Evolutionary conservation across 2,329 filamentous ascomycete species (phyloP), one percentile per base, ranked within the genome.

Genomic region (Cercospora sesami): DNA sequence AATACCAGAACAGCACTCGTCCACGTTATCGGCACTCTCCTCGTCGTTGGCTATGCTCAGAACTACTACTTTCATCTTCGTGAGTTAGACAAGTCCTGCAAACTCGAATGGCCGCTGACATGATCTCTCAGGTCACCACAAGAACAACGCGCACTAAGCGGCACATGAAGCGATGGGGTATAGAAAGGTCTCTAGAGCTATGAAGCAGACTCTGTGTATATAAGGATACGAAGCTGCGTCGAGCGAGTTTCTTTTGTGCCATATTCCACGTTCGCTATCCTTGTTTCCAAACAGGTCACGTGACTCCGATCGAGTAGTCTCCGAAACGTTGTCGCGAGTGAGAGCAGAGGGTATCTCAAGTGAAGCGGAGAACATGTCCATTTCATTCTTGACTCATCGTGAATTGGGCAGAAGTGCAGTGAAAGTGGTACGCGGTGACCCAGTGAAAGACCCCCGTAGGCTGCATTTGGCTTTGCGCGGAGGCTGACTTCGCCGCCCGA

Each of bases 11-110:
- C 77, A 99, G 95, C 95, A 73, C 88, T 99, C 79, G 86, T 96
- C 77, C 95, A 99, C 83, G 86, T 89, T 77, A 90, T 99, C 77
- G 89, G 87, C 75, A 85, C 88, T 79, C 84, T 99, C 71, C 84
- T 97, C 73, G 83, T 88, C 74, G 80, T 98, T 75, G 94, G 95
- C 78, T 99, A 99, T 83, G 91, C 91, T 77, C 93, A 98, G 85
- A 94, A 97, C 86, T 99, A 99, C 90, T 98, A 99, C 89, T 98
- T 96, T 92, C 96, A 99, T 85, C 88, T 99, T 79, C 93, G 95
- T 99, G 90, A 83, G 92, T 89, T 31, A 7, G 9, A 8, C 10
- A 2, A 12, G 16, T n/a, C 8, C 12, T 28, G 26, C 14, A 31
- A 26, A 18, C 31, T 36, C 16, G 14, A 21, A n/a, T 55, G 26